phyloP scores from a whole-genome alignment of 1,284 basidiomycete genomes.

The Amylostereum areolatum region DNA sequence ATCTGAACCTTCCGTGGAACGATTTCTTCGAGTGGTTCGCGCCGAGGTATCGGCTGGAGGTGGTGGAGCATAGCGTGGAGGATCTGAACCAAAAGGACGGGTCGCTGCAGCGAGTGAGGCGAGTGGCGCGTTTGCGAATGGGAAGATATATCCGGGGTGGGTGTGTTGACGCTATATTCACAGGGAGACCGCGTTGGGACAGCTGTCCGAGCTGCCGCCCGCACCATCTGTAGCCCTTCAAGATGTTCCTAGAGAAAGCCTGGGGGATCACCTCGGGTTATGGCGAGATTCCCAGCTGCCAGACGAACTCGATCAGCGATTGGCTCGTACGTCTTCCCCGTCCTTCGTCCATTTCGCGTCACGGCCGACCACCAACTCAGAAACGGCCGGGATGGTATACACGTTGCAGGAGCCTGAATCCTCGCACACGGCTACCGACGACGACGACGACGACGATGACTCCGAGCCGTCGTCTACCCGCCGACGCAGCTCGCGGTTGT shows the following conservation, averaged over 20 bases:
- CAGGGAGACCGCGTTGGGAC: slow-evolving; percentile 70
- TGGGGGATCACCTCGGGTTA: slow-evolving; percentile 60
- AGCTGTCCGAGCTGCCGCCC: slow-evolving; percentile 71
- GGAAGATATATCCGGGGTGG: background rate
- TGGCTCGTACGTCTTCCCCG: slow-evolving; percentile 52
- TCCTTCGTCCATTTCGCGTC: background rate
- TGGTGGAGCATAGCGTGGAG: slow-evolving; percentile 90
- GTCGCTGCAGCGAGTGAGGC: slow-evolving; percentile 81
- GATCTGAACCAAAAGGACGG: slow-evolving; percentile 83
- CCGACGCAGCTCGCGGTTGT: slow-evolving; percentile 10
- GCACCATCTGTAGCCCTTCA: slow-evolving; percentile 90
- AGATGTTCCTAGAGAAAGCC: slow-evolving; percentile 66
- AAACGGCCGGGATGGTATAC: background rate
- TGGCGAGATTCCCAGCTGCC: slow-evolving; percentile 35
- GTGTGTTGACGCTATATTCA: slow-evolving; percentile 1
- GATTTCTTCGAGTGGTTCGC: slow-evolving; percentile 99
- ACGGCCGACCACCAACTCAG: background rate
- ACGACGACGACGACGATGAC: slow-evolving; percentile 16
- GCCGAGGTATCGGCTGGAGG: slow-evolving; percentile 91
- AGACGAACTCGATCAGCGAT: slow-evolving; percentile 60
- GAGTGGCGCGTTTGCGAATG: no score
- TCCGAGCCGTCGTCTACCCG: background rate
- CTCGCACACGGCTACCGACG: background rate
- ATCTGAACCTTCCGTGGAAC: slow-evolving; percentile 87
- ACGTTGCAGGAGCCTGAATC: background rate